Evolutionary conservation across 2,329 filamentous ascomycete genomes (phyloP).

Genomic region (Coniochaeta prunicola): DNA sequence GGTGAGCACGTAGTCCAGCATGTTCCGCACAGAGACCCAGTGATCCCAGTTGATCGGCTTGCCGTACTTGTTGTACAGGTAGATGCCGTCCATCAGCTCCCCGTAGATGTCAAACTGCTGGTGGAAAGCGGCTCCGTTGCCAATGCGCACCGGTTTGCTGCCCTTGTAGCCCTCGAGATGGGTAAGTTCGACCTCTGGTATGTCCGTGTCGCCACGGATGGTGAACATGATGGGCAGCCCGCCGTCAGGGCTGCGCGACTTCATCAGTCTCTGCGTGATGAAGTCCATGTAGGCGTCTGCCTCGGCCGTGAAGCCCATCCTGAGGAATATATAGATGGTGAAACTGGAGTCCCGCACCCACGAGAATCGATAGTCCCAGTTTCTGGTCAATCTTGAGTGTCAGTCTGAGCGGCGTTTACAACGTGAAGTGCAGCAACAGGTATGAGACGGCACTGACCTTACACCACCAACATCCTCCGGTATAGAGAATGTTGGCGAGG

Average conservation of each 20-base stretch:
- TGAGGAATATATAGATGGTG: conserved; percentile 69
- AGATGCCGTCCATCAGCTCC: conserved; percentile 70
- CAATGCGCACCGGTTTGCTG: conserved; percentile 66
- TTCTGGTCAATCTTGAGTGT: conserved; percentile 22
- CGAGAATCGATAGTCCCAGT: conserved; percentile 69
- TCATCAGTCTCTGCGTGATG: conserved; percentile 63
- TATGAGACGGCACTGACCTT: conserved; percentile 22
- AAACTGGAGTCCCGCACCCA: conserved; percentile 76
- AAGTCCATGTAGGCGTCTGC: conserved; percentile 74
- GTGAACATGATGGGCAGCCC: conserved; percentile 76
- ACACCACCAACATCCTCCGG: conserved; percentile 66
- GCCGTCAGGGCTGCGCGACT: conserved; percentile 51
- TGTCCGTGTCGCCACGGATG: conserved; percentile 66
- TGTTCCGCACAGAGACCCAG: conserved; percentile 63
- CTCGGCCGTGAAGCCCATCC: conserved; percentile 68
- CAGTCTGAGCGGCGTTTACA: background rate
- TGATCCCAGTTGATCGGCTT: conserved; percentile 71
- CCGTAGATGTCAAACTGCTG: conserved; percentile 76
- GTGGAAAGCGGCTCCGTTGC: conserved; percentile 70
- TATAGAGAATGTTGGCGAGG: conserved; percentile 69
- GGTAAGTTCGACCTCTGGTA: conserved; percentile 60
- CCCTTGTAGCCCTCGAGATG: conserved; percentile 68
- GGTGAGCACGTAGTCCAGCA: conserved; percentile 64
- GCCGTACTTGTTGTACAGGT: conserved; percentile 73
- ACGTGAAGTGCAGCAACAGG: background rate